Evolutionary conservation across 164 flowering plant genomes (phyloP).

Genomic region (Magnolia officinalis): DNA sequence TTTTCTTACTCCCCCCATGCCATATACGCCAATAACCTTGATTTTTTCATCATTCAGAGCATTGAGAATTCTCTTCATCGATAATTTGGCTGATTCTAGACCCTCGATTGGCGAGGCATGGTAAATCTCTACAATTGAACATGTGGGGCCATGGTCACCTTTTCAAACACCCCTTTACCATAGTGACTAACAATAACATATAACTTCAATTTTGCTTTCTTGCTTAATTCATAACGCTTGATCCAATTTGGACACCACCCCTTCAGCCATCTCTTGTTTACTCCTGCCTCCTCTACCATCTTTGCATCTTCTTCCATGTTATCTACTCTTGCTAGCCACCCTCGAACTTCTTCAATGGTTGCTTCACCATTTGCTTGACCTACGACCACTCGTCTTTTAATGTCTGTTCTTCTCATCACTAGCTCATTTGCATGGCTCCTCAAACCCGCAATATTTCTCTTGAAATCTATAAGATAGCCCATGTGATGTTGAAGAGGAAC

Average conservation of each 20-base stretch:
- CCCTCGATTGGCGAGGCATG: neutral
- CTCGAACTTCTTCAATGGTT: neutral
- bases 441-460: neutral
- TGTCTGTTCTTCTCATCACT: neutral
- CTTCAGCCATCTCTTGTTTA: neutral
- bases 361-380: neutral
- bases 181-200: neutral
- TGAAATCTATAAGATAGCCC: neutral
- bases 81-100: neutral
- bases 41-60: conserved; percentile 1
- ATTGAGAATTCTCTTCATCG: neutral
- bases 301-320: neutral
- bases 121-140: neutral
- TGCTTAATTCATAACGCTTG: neutral
- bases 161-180: neutral
- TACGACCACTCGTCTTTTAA: neutral
- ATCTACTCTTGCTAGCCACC: neutral
- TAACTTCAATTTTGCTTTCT: neutral
- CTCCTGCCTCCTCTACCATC: neutral
- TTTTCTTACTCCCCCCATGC: conserved; percentile 12
- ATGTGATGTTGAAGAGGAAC: neutral
- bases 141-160: neutral
- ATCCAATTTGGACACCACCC: neutral
- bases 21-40: conserved; percentile 10
- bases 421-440: neutral